Evolutionary conservation across 2,329 filamentous ascomycete genomes (phyloP).

Genomic region (Colletotrichum sp.): DNA sequence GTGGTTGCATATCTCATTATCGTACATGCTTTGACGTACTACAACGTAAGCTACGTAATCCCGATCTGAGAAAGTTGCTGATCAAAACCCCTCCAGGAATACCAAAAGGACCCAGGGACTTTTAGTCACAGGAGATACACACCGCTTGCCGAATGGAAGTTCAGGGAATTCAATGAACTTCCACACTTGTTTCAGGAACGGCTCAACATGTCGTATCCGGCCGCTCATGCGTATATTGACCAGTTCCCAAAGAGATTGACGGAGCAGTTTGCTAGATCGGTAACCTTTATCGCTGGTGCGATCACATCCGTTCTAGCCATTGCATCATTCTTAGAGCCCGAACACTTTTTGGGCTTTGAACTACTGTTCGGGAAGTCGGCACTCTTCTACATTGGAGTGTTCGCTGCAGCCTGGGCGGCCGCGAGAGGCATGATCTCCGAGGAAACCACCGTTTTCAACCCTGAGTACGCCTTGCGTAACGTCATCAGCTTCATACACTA

Average conservation of each 20-base stretch:
- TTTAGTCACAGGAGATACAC: conserved; percentile 92
- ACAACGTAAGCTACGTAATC: conserved; percentile 67
- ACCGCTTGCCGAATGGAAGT: conserved; percentile 95
- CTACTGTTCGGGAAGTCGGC: conserved; percentile 88
- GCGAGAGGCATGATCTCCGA: conserved; percentile 85
- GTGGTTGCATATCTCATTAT: conserved; percentile 86
- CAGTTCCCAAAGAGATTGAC: conserved; percentile 97
- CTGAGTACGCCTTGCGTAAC: conserved; percentile 84
- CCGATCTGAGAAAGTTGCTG: not conserved
- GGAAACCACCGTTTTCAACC: conserved; percentile 89
- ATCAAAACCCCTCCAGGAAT: conserved; percentile 66
- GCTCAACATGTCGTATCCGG: conserved; percentile 93
- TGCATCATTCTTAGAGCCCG: conserved; percentile 86
- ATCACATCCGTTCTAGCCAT: conserved; percentile 85
- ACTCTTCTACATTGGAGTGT: conserved; percentile 86
- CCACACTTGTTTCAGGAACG: conserved; percentile 90
- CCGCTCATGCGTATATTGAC: conserved; percentile 88
- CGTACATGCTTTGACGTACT: conserved; percentile 93
- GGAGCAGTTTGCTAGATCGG: conserved; percentile 81
- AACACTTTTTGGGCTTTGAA: conserved; percentile 90
- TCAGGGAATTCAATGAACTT: conserved; percentile 97
- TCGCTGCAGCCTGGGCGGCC: conserved; percentile 83
- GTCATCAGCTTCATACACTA: conserved; percentile 95
- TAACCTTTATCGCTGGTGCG: conserved; percentile 87
- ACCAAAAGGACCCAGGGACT: conserved; percentile 89